Evolutionary conservation across 1,284 basidiomycete species (phyloP), one percentile per base, ranked within the genome.

Genomic region (Volvariella surrecta): DNA sequence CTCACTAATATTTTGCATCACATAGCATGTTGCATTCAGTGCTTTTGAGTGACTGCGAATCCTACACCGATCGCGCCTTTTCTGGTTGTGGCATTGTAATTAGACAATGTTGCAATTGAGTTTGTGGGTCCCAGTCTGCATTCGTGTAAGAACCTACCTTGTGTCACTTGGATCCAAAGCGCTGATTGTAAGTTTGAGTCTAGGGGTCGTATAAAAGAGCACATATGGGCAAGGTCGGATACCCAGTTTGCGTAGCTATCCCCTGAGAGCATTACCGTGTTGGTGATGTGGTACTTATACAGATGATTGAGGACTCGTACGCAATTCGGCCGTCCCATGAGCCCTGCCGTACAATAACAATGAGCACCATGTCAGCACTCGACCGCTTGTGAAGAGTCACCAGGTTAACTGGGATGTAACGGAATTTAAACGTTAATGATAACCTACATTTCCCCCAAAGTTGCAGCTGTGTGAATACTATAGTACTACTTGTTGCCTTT

Each of bases 181-280:
- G 40, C 20, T 19, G 32, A 31, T 40, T n/a, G 38, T 17, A 24
- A 37, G 30, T 42, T 8, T n/a, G 34, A 19, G 7, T 35, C 24
- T 13, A 21, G 17, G 38, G n/a, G 9, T n/a, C 21, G 38, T 9
- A 34, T 13, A 11, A 19, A 17, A 17, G 32, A 43, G 10, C 8
- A 63, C 72, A 53, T 51, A 76, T 74, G 68, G 40, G 72, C 68
- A 18, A 76, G 62, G 50, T 74, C 76, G 39, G 70, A 76, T 4
- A 73, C 74, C 76, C 76, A 79, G 53, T 76, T 78, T 9, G 76
- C 78, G 52, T 83, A 80, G 39, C 74, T 74, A 55, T 85, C 81
- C 11, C 82, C 80, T 7, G 79, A 67, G 13, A 82, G 65, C 41
- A 80, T 68, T 47, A 79, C 55, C 2, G 71, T 72, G 55, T 82